Base-by-base conservation (phyloP, 441 rosid genomes). In the Gossypium trilobum region DNA sequence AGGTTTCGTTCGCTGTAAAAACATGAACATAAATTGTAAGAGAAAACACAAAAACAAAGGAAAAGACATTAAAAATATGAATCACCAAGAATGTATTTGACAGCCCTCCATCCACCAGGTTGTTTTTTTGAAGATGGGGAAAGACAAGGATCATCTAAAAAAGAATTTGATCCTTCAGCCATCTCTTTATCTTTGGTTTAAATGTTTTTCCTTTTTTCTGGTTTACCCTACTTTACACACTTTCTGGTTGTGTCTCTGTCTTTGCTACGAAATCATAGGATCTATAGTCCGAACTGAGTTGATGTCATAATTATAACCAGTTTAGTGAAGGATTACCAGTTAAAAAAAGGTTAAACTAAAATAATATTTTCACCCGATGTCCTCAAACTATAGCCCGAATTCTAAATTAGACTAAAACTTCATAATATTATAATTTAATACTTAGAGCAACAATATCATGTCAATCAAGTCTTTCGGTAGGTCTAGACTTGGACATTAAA, bases 71-170 rank as follows among this genome's bases (percentile, higher is more conserved):
- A 23, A 58, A 58, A 58, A 25, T 56, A 9, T 22, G 22, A 17
- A 10, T 52, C 81, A 77, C 85, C 86, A 1, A 86, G 78, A 66
- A 82, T 82, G 74, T 85, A 85, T 75, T 79, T 83, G 29, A 85
- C 39, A 59, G 88, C 56, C 74, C 75, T 78, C 88, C 88, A 85
- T 77, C 86, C 88, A 52, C 86, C 86, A 17, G 52, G 54, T 3
- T 10, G 20, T 51, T 74, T 67, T n/a, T 29, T 29, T 4, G 51
- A 44, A 5, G 44, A 44, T 9, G 44, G 33, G 33, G 33, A 29
- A 29, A 29, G 5, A 29, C 33, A 4, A 29, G 33, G 51, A 6
- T 69, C 31, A 0, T 9, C 42, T 14, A 20, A 50, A 42, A 42
- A 51, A 46, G 51, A 39, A 19, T 5, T 39, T 2, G 51, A 39